Conservation (phyloP, 768 basidiomycete species). For the Amanita thiersii region DNA sequence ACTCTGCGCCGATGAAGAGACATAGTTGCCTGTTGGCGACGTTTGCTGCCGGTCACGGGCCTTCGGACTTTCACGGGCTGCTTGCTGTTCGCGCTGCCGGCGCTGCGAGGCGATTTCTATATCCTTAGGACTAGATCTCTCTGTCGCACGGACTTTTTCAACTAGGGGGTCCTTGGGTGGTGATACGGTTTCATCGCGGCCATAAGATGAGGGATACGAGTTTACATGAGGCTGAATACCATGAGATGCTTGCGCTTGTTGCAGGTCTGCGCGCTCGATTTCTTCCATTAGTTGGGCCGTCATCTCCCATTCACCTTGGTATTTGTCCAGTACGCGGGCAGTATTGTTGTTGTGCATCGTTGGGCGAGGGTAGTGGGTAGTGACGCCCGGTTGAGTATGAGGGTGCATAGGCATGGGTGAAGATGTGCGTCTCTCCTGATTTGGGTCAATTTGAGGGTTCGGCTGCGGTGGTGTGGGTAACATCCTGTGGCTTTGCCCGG, state of each 20-base stretch:
- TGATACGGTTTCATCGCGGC: conserved; percentile 28
- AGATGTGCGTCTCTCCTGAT: conserved; percentile 23
- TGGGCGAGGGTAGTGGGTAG: conserved; percentile 60
- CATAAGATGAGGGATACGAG: conserved; percentile 20
- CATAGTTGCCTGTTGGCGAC: conserved; percentile 20
- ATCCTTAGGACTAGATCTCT: conserved; percentile 50
- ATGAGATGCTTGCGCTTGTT: conserved; percentile 41
- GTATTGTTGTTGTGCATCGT: conserved; percentile 48
- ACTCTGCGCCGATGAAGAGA: conserved; percentile 25
- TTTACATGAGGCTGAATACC: conserved; percentile 20
- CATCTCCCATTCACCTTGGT: conserved; percentile 54
- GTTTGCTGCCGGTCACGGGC: conserved; percentile 34
- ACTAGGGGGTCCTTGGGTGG: conserved; percentile 44
- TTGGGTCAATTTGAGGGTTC: conserved; percentile 22
- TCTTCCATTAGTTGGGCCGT: conserved; percentile 64
- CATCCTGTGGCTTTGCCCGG: conserved; percentile 24
- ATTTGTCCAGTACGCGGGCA: conserved; percentile 49
- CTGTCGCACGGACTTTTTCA: conserved; percentile 45
- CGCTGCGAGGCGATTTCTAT: conserved; percentile 30
- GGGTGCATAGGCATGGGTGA: conserved; percentile 24
- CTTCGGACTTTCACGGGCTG: conserved; percentile 40
- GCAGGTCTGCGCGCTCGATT: conserved; percentile 63
- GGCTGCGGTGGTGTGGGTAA: conserved; percentile 40
- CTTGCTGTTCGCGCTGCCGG: conserved; percentile 30
- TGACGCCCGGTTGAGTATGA: conserved; percentile 23